These are phyloP conservation scores for Ogataea wickerhamii DNA, from an alignment of 805 yeast genomes.

Conservation along the genomic window DNA sequence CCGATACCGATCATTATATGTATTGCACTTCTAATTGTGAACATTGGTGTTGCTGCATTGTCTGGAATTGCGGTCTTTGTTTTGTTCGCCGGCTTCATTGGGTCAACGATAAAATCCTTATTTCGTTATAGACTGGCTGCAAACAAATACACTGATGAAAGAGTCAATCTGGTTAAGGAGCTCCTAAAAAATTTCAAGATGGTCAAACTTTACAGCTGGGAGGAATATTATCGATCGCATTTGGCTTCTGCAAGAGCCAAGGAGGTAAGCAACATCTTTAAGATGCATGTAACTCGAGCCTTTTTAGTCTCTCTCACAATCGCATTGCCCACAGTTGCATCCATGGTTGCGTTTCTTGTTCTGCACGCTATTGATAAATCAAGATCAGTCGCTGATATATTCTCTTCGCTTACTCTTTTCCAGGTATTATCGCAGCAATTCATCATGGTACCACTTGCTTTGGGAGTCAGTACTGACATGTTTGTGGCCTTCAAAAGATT, in stretches of 20 bases:
- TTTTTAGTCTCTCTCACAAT: constrained; percentile 55
- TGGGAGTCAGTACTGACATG: constrained; percentile 65
- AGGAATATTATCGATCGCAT: constrained; percentile 61
- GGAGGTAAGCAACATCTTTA: constrained; percentile 60
- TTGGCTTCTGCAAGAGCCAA: constrained; percentile 51
- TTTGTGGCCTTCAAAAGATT: constrained; percentile 57
- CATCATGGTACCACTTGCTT: constrained; percentile 65
- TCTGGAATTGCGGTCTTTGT: constrained; percentile 63
- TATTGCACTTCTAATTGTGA: constrained; percentile 60
- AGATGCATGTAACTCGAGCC: constrained; percentile 62
- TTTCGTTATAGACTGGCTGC: constrained; percentile 54
- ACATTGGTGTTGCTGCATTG: constrained; percentile 69
- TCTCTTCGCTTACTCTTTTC: constrained; percentile 67
- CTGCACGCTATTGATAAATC: constrained; percentile 34
- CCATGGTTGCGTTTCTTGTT: constrained; percentile 55
- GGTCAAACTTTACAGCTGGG: constrained; percentile 91
- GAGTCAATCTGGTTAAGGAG: constrained; percentile 77
- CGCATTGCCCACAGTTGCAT: constrained; percentile 60
- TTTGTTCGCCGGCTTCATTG: constrained; percentile 45
- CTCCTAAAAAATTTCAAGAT: constrained; percentile 72
- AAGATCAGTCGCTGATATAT: constrained; percentile 55
- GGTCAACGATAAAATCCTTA: constrained; percentile 45
- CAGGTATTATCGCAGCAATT: constrained; percentile 58
- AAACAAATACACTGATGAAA: constrained; percentile 62
- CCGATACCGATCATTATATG: constrained; percentile 61